These are phyloP conservation scores for Hexamita inflata DNA, from an alignment of 208 protist genomes.

Conservation along the genomic window DNA sequence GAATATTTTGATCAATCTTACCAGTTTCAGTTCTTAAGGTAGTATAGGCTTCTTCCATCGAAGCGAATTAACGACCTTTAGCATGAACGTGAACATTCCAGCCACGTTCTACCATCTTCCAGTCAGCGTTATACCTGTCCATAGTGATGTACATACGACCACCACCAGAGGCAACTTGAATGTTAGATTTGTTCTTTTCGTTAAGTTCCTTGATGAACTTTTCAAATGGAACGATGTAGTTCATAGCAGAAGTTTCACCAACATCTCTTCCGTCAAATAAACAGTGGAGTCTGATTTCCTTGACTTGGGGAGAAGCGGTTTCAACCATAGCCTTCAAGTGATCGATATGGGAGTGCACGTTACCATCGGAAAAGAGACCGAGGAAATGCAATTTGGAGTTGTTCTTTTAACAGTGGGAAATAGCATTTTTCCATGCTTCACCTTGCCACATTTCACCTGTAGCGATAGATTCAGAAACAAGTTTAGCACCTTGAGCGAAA, in stretches of 20 bases:
- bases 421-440: constrained; percentile 62
- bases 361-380: constrained; percentile 71
- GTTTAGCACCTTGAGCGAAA: constrained; percentile 68
- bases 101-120: constrained; percentile 73
- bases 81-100: constrained; percentile 71
- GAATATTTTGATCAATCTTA: constrained; percentile 69
- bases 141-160: constrained; percentile 80
- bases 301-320: constrained; percentile 59
- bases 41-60: neutral
- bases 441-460: constrained; percentile 63
- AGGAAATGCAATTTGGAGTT: constrained; percentile 68
- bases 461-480: constrained; percentile 68
- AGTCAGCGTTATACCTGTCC: constrained; percentile 80
- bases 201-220: constrained; percentile 56
- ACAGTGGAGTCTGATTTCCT: constrained; percentile 67
- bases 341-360: constrained; percentile 72
- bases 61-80: constrained; percentile 44
- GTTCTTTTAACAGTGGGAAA: constrained; percentile 59
- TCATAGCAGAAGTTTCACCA: constrained; percentile 64
- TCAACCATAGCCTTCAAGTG: constrained; percentile 64
- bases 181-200: neutral
- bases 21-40: constrained; percentile 11
- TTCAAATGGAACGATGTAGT: constrained; percentile 69
- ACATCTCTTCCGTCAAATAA: constrained; percentile 78
- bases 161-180: constrained; percentile 59